Percentiles rank a stretch among this genome's conserved stretches.
These are phyloP conservation scores for Thalia dealbata DNA, from an alignment of 176 grass and related monocot genomes.

Conservation along the genomic window DNA sequence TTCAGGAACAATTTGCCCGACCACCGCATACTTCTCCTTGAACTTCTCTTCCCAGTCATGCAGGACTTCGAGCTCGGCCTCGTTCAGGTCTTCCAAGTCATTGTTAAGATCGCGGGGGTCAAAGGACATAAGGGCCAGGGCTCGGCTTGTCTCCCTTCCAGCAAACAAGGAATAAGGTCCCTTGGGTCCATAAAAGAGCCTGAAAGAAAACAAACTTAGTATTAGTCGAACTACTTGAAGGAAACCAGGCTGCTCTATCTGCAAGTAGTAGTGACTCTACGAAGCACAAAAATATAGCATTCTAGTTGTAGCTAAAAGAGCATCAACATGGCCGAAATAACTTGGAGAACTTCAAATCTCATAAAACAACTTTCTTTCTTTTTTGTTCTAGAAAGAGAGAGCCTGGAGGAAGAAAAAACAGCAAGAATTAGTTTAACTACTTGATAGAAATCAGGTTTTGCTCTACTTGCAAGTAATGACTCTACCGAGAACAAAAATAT, in stretches of 20 bases:
- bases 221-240: not conserved
- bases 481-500: too few species aligned
- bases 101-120: slow-evolving; percentile 66
- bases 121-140: slow-evolving; percentile 93
- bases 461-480: too few species aligned
- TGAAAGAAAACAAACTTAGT: slow-evolving; percentile 20
- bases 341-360: not conserved
- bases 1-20: slow-evolving; percentile 46
- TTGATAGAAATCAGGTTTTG: too few species aligned
- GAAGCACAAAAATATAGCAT: not conserved
- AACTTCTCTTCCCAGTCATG: slow-evolving; percentile 93
- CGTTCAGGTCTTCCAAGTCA: slow-evolving; percentile 54
- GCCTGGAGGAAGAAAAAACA: too few species aligned
- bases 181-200: slow-evolving; percentile 84
- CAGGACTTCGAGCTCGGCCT: slow-evolving; percentile 66
- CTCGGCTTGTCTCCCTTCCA: slow-evolving; percentile 67
- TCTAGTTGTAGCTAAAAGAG: not conserved
- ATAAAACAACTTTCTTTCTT: too few species aligned
- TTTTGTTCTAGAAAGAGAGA: too few species aligned
- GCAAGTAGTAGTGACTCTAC: not conserved
- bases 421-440: too few species aligned
- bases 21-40: slow-evolving; percentile 63
- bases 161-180: slow-evolving; percentile 86
- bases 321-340: not conserved
- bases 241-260: not conserved